Evolutionary conservation across 768 basidiomycete genomes (phyloP).

Genomic region (Mycena vulgaris): DNA sequence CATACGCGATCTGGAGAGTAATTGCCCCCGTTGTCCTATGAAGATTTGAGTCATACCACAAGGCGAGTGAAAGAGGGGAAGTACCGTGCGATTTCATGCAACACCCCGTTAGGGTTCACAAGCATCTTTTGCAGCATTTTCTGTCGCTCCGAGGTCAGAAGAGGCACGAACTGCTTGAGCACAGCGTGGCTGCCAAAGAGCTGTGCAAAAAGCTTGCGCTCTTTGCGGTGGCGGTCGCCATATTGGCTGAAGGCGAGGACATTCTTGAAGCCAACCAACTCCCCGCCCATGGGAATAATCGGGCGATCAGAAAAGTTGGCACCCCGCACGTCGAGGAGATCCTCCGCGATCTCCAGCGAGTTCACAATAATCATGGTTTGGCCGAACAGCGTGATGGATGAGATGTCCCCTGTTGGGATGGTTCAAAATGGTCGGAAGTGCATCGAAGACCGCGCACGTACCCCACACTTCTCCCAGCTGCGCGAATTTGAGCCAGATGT

Average conservation of each 20-base stretch:
- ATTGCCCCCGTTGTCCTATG: too few relatives aligned
- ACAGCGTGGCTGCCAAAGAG: slow-evolving; percentile 19
- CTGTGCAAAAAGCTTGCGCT: slow-evolving; percentile 34
- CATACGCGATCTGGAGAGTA: slow-evolving; percentile 24
- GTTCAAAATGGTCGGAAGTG: too few relatives aligned
- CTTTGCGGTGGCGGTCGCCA: slow-evolving; percentile 28
- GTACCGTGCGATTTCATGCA: slow-evolving; percentile 1
- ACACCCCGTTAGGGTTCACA: not conserved
- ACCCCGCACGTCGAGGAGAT: too few relatives aligned
- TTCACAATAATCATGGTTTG: too few relatives aligned
- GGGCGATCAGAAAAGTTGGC: too few relatives aligned
- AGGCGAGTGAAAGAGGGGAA: not conserved
- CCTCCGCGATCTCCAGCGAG: too few relatives aligned
- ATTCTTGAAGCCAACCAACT: slow-evolving; percentile 41
- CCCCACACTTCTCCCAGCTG: too few relatives aligned
- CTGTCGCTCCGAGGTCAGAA: slow-evolving; percentile 1
- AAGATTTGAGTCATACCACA: not conserved
- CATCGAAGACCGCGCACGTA: too few relatives aligned
- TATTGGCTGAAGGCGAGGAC: slow-evolving; percentile 27
- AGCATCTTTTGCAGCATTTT: slow-evolving; percentile 4
- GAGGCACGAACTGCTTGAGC: slow-evolving; percentile 7
- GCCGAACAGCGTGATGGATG: too few relatives aligned
- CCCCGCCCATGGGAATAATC: too few relatives aligned
- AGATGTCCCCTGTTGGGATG: too few relatives aligned
- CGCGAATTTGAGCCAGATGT: too few relatives aligned